Conservation (phyloP, 176 grass and related monocot species). For the Cymbopogon citratus region DNA sequence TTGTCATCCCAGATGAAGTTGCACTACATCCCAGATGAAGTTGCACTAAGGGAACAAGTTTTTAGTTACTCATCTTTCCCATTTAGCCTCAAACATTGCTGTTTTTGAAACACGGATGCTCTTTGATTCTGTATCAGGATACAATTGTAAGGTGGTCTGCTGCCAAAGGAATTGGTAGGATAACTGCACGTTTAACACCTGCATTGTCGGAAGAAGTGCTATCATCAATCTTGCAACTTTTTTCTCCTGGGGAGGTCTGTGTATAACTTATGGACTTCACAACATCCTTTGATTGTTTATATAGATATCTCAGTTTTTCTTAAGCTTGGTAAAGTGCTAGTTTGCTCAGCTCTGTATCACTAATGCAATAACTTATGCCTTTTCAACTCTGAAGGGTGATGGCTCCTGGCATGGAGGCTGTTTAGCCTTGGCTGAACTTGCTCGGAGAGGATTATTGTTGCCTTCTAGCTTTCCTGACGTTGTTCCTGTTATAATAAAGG, state of each 20-base stretch:
- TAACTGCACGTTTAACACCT: conserved; percentile 92
- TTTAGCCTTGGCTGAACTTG: conserved; percentile 94
- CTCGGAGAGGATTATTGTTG: conserved; percentile 82
- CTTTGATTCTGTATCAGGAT: conserved; percentile 55
- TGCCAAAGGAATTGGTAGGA: conserved; percentile 91
- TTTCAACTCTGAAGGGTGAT: conserved; percentile 66
- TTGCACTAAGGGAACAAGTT: background rate
- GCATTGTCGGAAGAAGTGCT: conserved; percentile 83
- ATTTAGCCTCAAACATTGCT: background rate
- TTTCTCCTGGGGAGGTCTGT: conserved; percentile 85
- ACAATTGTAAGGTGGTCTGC: conserved; percentile 98
- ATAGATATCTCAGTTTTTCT: conserved; percentile 2
- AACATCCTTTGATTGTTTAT: conserved; percentile 11
- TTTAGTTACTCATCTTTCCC: conserved; percentile 25
- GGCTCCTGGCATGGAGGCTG: conserved; percentile 96
- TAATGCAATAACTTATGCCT: conserved; percentile 15
- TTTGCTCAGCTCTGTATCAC: conserved; percentile 7
- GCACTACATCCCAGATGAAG: background rate
- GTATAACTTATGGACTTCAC: conserved; percentile 5
- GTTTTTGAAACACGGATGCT: conserved; percentile 6
- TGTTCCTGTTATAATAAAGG: conserved; percentile 79
- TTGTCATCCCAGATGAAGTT: background rate
- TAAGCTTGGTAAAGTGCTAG: conserved; percentile 15
- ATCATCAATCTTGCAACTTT: conserved; percentile 85
- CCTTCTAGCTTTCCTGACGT: conserved; percentile 82